phyloP scores from a whole-genome alignment of 139 green algal genomes.

The Tetradesmus lagerheimii region DNA sequence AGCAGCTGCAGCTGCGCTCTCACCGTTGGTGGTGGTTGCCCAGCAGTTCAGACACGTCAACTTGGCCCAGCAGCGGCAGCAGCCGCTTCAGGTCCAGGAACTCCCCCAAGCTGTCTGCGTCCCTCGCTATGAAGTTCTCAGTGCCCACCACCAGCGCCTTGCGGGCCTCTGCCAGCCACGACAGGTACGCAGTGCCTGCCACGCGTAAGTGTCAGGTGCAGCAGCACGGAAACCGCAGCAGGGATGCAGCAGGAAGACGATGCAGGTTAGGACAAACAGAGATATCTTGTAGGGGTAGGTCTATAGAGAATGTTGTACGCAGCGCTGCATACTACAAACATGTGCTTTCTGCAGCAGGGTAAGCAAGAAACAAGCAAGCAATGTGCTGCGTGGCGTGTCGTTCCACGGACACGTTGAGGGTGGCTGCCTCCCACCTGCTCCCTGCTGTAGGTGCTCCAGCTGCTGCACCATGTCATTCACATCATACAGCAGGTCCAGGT shows the following conservation, averaged over 20 bases:
- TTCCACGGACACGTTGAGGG: neutral
- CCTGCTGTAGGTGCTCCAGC: constrained; percentile 81
- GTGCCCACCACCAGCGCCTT: constrained; percentile 66
- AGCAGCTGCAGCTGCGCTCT: neutral
- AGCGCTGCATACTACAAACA: too few species aligned
- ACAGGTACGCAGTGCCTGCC: constrained; percentile 60
- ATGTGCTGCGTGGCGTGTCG: neutral
- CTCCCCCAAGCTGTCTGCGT: constrained; percentile 70
- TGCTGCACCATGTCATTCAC: constrained; percentile 79
- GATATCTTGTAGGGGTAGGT: too few species aligned
- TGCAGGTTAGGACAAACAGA: too few species aligned
- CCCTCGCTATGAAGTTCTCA: constrained; percentile 82
- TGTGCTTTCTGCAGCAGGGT: too few species aligned
- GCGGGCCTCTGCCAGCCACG: constrained; percentile 65
- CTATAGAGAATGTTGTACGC: too few species aligned
- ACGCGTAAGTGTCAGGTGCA: neutral
- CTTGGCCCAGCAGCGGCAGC: constrained; percentile 71
- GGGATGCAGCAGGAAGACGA: too few species aligned
- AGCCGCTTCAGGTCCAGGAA: constrained; percentile 62
- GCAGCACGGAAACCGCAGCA: neutral
- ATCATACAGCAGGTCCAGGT: constrained; percentile 87
- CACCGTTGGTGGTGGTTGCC: constrained; percentile 67
- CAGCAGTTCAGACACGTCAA: constrained; percentile 79
- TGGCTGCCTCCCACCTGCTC: constrained; percentile 60
- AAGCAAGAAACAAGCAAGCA: too few species aligned